These are phyloP conservation scores for Chytriomyces hyalinus DNA, from an alignment of 192 early-diverging fungal species.

Conservation along the genomic window DNA sequence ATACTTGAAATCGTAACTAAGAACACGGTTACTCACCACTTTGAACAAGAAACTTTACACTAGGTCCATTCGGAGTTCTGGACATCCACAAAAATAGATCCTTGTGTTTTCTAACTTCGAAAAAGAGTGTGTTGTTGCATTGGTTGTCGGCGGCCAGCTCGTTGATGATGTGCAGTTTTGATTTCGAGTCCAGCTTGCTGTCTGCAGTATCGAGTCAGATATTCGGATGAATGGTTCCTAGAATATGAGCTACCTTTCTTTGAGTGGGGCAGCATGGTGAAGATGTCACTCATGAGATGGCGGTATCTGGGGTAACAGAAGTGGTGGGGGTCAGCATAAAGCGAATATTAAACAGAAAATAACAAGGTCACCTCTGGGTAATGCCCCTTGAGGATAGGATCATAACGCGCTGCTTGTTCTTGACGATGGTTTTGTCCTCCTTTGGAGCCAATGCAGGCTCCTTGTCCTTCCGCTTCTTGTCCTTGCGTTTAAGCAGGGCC, in stretches of 20 bases:
- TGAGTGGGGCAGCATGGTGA: constrained; percentile 86
- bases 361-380: constrained; percentile 65
- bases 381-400: constrained; percentile 89
- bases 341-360: neutral
- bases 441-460: constrained; percentile 5
- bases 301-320: constrained; percentile 67
- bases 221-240: neutral
- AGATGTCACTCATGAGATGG: constrained; percentile 90
- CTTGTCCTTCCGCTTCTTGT: neutral
- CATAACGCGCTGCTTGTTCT: constrained; percentile 91
- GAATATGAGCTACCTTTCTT: constrained; percentile 73
- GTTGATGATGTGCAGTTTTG: constrained; percentile 83
- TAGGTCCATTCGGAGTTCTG: constrained; percentile 93
- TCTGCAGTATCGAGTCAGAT: constrained; percentile 46
- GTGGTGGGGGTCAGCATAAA: neutral
- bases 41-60: constrained; percentile 92
- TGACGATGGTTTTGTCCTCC: constrained; percentile 35
- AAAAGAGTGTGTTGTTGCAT: constrained; percentile 98
- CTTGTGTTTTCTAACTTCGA: constrained; percentile 89
- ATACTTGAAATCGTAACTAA: neutral
- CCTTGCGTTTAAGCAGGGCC: constrained; percentile 24
- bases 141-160: constrained; percentile 95
- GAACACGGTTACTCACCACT: constrained; percentile 65
- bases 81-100: constrained; percentile 97
- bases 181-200: constrained; percentile 88